Conservation (phyloP, 306 rosid species). For the Medicago arabica region DNA sequence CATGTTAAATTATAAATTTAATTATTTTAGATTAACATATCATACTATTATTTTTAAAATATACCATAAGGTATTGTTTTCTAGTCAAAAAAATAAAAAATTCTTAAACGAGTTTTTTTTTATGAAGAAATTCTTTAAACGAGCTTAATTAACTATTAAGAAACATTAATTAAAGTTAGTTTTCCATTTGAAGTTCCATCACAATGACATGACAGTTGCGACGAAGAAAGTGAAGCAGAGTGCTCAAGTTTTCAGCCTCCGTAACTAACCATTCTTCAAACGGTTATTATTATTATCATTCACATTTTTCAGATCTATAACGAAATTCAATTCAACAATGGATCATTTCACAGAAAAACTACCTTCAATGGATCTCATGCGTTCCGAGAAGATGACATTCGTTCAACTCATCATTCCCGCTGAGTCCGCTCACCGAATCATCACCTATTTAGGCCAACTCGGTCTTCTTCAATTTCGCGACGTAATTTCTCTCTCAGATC, state of each 20-base stretch:
- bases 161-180: conserved; percentile 13
- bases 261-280: conserved; percentile 43
- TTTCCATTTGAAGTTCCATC: conserved; percentile 33
- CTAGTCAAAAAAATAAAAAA: not conserved
- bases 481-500: conserved; percentile 64
- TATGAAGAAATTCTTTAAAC: not conserved
- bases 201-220: conserved; percentile 61
- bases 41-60: no score
- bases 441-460: conserved; percentile 92
- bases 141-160: not conserved
- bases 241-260: conserved; percentile 28
- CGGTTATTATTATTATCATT: not conserved
- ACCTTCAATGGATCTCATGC: conserved; percentile 96
- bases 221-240: conserved; percentile 42
- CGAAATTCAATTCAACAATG: conserved; percentile 46
- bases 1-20: no score
- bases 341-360: conserved; percentile 68
- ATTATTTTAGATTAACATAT: no score
- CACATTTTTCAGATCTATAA: conserved; percentile 60
- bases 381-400: conserved; percentile 98
- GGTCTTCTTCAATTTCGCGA: conserved; percentile 96
- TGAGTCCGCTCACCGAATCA: conserved; percentile 93
- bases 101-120: not conserved
- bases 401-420: conserved; percentile 96
- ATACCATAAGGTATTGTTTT: no score